Base-by-base conservation (phyloP, 768 basidiomycete species). In the Clitopilus passeckerianus region DNA sequence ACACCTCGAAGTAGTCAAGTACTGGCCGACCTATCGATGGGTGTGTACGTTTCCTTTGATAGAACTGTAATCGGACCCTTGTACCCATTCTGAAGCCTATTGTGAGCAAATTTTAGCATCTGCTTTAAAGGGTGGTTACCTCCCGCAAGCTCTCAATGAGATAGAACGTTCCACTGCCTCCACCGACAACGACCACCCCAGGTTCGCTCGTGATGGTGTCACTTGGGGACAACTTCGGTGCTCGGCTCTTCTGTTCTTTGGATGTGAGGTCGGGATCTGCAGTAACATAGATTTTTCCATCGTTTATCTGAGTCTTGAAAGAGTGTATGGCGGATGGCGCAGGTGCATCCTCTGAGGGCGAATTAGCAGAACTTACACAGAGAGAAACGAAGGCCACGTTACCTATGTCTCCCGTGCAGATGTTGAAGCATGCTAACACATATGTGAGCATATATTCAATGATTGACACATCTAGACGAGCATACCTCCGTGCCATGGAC, bases 401-500 rank as follows among this genome's bases (percentile, higher is more conserved):
- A 88, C 87, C 87, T 35, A 91, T 92, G 65, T 93, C 91, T 12
- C 91, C 91, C 27, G 84, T 90, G 73, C 86, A 87, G 54, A 91
- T 81, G 65, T 90, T 91, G 79, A 94, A 96, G 73, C 93, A 95
- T 33, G 93, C 93, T 91, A 63, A 20, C 12, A 14, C 37, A 23
- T 27, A 37, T 37, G 46, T 46, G 16, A 34, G 16, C 9, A 33
- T 34, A 20, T 56, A 5, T 6, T 7, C 35, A 30, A 30, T 30
- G 27, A 30, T 30, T 30, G 4, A 30, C 27, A 3, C 27, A 30
- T 3, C 27, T 30, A 30, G 3, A 30, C 23, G 12, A 34, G 65
- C 72, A 53, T 66, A 89, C 90, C 90, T 79, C 91, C 92, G 67
- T 93, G 92, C 93, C 91, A 94, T 10, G 91, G 90, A 66, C 89